These are phyloP conservation scores for Alternaria sp. DNA, from an alignment of 2,329 filamentous ascomycete genomes.

Conservation along the genomic window DNA sequence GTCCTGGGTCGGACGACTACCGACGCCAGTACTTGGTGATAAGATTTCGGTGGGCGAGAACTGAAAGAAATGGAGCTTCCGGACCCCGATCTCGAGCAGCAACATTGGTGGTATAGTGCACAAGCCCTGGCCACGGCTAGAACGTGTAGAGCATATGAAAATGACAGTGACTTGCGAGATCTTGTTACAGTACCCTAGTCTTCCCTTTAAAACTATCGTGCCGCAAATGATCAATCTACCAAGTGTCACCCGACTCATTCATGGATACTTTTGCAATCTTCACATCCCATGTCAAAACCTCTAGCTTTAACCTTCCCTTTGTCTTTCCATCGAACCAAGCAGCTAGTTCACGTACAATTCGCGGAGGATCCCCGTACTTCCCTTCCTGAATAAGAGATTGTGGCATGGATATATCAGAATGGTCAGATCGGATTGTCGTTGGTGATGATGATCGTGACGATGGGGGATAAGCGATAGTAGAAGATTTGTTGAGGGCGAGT, in stretches of 20 bases:
- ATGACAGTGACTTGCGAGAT: too few species aligned
- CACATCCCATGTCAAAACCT: neutral
- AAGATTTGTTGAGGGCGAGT: neutral
- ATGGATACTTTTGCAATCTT: neutral
- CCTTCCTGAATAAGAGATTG: neutral
- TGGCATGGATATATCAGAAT: neutral
- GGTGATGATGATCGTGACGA: neutral
- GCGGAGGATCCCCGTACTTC: neutral
- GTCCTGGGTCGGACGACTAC: too few species aligned
- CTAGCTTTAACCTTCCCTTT: neutral
- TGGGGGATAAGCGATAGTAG: neutral
- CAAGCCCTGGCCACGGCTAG: too few species aligned
- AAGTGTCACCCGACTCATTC: neutral
- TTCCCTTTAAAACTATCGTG: too few species aligned
- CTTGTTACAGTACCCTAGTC: too few species aligned
- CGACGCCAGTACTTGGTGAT: too few species aligned
- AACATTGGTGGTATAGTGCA: too few species aligned
- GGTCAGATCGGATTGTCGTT: neutral
- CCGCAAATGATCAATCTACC: too few species aligned
- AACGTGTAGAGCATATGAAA: too few species aligned
- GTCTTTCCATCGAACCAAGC: neutral
- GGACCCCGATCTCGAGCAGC: too few species aligned
- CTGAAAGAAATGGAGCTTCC: too few species aligned
- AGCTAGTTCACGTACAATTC: neutral
- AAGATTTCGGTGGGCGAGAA: too few species aligned